Percentiles rank a stretch among this genome's conserved stretches.
Evolutionary conservation across 176 grass and related monocot species (phyloP).

Genomic region (Phyllostachys edulis): DNA sequence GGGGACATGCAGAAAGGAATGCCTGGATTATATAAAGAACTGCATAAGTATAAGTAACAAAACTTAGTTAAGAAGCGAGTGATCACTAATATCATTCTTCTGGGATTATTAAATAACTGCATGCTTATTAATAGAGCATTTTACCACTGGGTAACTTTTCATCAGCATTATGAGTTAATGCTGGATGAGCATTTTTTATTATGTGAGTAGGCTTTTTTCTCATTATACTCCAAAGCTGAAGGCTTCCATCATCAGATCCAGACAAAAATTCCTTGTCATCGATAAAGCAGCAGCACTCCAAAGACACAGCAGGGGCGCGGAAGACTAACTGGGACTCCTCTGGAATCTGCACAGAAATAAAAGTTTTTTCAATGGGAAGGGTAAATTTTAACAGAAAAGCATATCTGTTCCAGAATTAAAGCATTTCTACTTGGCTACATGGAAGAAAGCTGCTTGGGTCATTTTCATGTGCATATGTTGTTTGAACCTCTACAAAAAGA

Average conservation of each 20-base stretch:
- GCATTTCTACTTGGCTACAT: background rate
- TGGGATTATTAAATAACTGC: too few relatives aligned
- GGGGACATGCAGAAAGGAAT: background rate
- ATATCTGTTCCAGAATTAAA: background rate
- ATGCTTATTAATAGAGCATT: background rate
- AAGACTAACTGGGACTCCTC: conserved; percentile 73
- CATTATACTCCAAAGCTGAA: conserved; percentile 64
- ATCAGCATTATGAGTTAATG: conserved; percentile 25
- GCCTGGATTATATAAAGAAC: background rate
- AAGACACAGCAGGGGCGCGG: conserved; percentile 57
- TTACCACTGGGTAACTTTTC: conserved; percentile 33
- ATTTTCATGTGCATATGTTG: background rate
- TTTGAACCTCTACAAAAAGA: background rate
- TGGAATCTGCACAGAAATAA: conserved; percentile 42
- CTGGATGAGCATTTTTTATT: conserved; percentile 73
- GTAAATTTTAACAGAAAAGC: background rate
- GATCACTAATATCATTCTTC: background rate
- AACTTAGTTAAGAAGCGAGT: background rate
- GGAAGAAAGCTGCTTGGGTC: background rate
- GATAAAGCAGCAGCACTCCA: conserved; percentile 77
- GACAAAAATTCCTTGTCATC: conserved; percentile 70
- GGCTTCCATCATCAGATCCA: conserved; percentile 73
- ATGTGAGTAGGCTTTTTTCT: conserved; percentile 72
- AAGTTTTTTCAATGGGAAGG: conserved; percentile 8
- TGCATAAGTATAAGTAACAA: background rate